Evolutionary conservation across 768 basidiomycete genomes (phyloP).

Genomic region (Podaxis rugospora): DNA sequence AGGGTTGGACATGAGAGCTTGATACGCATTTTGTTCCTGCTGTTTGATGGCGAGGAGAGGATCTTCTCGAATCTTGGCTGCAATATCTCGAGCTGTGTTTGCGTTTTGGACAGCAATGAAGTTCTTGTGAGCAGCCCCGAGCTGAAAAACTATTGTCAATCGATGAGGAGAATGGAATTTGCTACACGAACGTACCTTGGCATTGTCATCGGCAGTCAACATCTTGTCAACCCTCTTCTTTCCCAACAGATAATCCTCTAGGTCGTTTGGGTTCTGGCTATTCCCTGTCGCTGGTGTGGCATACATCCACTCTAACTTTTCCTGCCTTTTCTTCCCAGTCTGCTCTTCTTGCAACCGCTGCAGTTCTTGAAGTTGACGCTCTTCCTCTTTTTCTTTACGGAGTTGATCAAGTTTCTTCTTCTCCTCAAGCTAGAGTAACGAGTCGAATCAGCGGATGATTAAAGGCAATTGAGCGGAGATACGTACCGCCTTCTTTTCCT

Average conservation of each 20-base stretch:
- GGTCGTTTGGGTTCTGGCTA: constrained; percentile 79
- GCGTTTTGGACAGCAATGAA: constrained; percentile 96
- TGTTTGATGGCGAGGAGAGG: constrained; percentile 97
- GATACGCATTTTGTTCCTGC: constrained; percentile 91
- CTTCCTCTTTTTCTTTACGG: constrained; percentile 96
- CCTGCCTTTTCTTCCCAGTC: constrained; percentile 90
- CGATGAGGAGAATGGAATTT: background rate
- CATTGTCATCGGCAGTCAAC: constrained; percentile 86
- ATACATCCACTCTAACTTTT: constrained; percentile 99
- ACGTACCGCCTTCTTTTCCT: constrained; percentile 93
- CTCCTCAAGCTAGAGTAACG: constrained; percentile 73
- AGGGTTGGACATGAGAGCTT: constrained; percentile 82
- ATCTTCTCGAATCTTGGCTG: constrained; percentile 94
- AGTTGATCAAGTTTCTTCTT: constrained; percentile 98
- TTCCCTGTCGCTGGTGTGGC: constrained; percentile 94
- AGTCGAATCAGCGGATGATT: constrained; percentile 11
- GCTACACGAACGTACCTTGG: constrained; percentile 49
- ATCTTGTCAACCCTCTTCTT: constrained; percentile 99
- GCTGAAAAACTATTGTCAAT: constrained; percentile 30
- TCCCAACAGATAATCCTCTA: constrained; percentile 95
- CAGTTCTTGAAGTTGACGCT: constrained; percentile 92
- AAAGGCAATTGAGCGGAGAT: background rate
- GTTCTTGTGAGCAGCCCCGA: constrained; percentile 85
- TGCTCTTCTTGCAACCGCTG: constrained; percentile 94
- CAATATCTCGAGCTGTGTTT: constrained; percentile 82